phyloP scores from a whole-genome alignment of 2,329 filamentous ascomycete species.

The Proliferodiscus dingleyae region DNA sequence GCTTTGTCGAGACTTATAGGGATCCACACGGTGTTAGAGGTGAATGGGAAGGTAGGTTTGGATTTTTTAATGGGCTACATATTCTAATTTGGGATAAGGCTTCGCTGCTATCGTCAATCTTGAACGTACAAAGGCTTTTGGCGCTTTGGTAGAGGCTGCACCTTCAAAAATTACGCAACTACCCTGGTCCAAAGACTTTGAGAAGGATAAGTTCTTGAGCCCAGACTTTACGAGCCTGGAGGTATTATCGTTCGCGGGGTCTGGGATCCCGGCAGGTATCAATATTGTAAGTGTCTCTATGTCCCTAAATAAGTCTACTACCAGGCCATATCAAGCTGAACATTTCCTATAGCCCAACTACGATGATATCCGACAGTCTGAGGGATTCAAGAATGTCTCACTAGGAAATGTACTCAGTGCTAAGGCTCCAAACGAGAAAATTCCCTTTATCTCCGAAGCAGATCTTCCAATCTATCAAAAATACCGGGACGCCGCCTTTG shows the following conservation, averaged over 20 bases:
- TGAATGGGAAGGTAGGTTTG: conserved; percentile 66
- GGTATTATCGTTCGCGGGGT: conserved; percentile 72
- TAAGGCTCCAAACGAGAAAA: conserved; percentile 85
- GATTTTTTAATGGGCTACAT: neutral
- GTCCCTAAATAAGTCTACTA: conserved; percentile 23
- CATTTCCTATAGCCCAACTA: conserved; percentile 55
- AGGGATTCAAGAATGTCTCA: conserved; percentile 90
- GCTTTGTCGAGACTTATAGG: conserved; percentile 81
- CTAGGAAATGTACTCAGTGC: conserved; percentile 89
- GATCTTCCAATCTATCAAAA: conserved; percentile 76
- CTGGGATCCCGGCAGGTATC: conserved; percentile 62
- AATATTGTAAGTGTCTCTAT: conserved; percentile 42
- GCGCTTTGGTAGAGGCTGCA: conserved; percentile 71
- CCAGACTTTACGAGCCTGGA: conserved; percentile 96
- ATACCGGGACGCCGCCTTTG: conserved; percentile 82
- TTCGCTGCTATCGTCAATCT: conserved; percentile 83
- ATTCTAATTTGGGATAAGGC: conserved; percentile 13
- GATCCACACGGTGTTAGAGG: conserved; percentile 76
- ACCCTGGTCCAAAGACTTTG: conserved; percentile 83
- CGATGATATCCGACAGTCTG: conserved; percentile 72
- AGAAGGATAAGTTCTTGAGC: conserved; percentile 92
- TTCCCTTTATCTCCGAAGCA: conserved; percentile 78
- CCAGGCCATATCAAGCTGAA: conserved; percentile 18
- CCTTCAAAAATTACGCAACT: conserved; percentile 64
- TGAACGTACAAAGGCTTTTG: conserved; percentile 84